phyloP scores from a whole-genome alignment of 257 asterid genomes.

The Jaltomata sinuosa region DNA sequence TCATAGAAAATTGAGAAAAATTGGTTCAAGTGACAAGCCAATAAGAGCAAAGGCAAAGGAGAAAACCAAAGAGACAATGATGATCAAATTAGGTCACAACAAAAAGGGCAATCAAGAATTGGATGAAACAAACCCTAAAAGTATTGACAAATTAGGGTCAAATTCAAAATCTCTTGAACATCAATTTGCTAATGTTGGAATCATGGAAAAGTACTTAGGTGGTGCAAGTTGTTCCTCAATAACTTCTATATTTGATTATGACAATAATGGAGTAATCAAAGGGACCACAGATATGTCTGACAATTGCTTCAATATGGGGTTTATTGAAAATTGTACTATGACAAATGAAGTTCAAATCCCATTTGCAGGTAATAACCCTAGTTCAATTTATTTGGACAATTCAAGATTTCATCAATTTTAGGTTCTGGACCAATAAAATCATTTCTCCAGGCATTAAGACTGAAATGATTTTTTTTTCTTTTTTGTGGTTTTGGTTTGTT shows the following conservation, averaged over 20 bases:
- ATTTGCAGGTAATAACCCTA: slow-evolving; percentile 32
- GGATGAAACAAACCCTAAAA: slow-evolving; percentile 15
- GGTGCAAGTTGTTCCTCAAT: slow-evolving; percentile 5
- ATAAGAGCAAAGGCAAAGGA: slow-evolving; percentile 42
- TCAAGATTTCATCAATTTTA: slow-evolving; percentile 14
- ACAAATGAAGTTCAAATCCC: slow-evolving; percentile 13
- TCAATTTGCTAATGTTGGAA: slow-evolving; percentile 29
- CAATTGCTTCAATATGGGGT: slow-evolving; percentile 19
- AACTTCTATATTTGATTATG: slow-evolving; percentile 14
- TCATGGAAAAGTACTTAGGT: slow-evolving; percentile 33
- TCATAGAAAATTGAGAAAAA: not conserved
- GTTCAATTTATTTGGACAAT: slow-evolving; percentile 19
- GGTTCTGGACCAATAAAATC: not conserved
- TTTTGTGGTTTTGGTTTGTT: not conserved
- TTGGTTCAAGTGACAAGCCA: slow-evolving; percentile 46
- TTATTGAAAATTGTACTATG: slow-evolving; percentile 24
- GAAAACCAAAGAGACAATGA: slow-evolving; percentile 39
- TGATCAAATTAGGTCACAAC: slow-evolving; percentile 32
- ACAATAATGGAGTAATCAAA: slow-evolving; percentile 1
- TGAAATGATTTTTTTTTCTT: not conserved
- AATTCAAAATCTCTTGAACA: slow-evolving; percentile 2
- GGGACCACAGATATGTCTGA: slow-evolving; percentile 13
- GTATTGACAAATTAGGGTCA: slow-evolving; percentile 2
- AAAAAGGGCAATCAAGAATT: not conserved
- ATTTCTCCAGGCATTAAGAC: not conserved